Evolutionary conservation across 441 rosid species (phyloP).

Genomic region (Adansonia grandidieri): DNA sequence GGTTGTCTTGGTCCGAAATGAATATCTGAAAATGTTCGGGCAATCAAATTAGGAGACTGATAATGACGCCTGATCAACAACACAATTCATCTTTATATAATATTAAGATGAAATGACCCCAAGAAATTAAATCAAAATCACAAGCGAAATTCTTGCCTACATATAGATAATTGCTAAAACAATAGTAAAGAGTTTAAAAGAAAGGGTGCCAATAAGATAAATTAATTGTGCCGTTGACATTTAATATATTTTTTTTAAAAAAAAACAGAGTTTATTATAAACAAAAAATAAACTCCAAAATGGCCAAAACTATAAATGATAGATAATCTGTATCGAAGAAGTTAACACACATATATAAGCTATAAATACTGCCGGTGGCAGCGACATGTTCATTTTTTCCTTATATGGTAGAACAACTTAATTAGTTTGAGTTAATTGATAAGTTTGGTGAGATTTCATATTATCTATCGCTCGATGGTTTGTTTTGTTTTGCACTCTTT

Average conservation of each 20-base stretch:
- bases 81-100: neutral
- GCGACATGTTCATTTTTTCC: too few relatives aligned
- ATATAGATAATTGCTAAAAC: neutral
- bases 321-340: too few relatives aligned
- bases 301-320: too few relatives aligned
- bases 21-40: too few relatives aligned
- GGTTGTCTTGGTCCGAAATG: neutral
- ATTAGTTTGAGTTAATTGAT: neutral
- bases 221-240: too few relatives aligned
- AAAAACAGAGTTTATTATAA: too few relatives aligned
- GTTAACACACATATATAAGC: too few relatives aligned
- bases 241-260: too few relatives aligned
- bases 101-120: neutral
- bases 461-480: neutral
- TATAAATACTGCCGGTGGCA: too few relatives aligned
- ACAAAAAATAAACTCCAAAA: too few relatives aligned
- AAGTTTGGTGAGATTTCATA: neutral
- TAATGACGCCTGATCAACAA: neutral
- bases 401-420: too few relatives aligned
- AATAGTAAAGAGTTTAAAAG: neutral
- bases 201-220: neutral
- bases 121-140: neutral
- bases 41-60: neutral
- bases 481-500: neutral
- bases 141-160: neutral